Base-by-base conservation (phyloP, 2,329 filamentous ascomycete genomes). In the Ceratocystis diversiconidia region DNA sequence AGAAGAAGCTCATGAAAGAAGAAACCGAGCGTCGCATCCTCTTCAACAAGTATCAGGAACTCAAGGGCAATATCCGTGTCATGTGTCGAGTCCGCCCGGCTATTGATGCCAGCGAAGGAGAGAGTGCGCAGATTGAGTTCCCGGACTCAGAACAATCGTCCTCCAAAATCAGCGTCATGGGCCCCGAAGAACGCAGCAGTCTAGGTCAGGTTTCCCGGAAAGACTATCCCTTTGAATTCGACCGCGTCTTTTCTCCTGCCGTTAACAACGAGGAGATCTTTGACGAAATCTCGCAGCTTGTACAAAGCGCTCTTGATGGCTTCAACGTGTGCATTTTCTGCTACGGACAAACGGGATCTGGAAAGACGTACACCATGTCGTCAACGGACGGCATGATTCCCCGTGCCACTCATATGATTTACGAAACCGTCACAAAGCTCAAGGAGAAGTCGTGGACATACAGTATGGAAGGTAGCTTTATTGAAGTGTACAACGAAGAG, bases 291-390 rank as follows among this genome's bases (percentile, higher is more conserved):
- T 95, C 90, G 66, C 94, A 99, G 73, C 83, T 99, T 43, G 92
- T 99, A 1, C 94, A 99, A 75, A 95, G 90, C 70, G 94, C 95
- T 0, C 80, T 99, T 48, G 94, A 99, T 72, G 94, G 94, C 1
- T 99, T 96, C 78, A 99, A 97, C 70, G 94, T 99, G 63, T 97
- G 92, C 75, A 97, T 99, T 69, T 96, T 99, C 77, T 96, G 92
- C 73, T 99, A 99, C 73, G 94, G 94, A 55, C 94, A 99, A 75
- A 99, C 94, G 0, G 94, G 94, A 2, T 94, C 92, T 19, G 94
- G 94, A 68, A 99, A 99, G 79, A 99, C 94, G 0, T 89, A 87
- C 73, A 97, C 94, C 3, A 99, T 99, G 94, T 95, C 89, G 8
- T 88, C 87, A 0, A 76, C 79, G 1, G 90, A 96, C 71, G 94